These are phyloP conservation scores for Laetiporus sulphureus DNA, from an alignment of 1,284 basidiomycete species.

Conservation along the genomic window DNA sequence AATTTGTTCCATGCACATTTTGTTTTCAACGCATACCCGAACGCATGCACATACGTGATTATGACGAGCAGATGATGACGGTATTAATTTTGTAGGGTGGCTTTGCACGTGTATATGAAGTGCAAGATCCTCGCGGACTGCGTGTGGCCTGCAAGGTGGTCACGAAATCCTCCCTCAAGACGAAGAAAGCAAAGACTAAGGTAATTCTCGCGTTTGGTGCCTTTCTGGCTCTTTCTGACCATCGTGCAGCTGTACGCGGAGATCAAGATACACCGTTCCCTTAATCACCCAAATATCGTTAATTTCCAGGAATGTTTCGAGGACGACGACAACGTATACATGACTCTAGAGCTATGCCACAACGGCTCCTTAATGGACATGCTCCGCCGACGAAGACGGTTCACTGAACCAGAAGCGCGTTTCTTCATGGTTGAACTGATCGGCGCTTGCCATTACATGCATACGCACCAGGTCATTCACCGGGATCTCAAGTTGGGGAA, in stretches of 20 bases:
- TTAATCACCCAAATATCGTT: constrained; percentile 92
- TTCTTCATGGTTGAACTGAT: constrained; percentile 94
- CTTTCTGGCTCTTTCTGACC: neutral
- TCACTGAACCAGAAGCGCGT: constrained; percentile 89
- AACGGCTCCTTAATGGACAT: constrained; percentile 91
- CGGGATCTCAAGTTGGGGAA: constrained; percentile 96
- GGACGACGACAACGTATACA: constrained; percentile 94
- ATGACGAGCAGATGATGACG: too few relatives aligned
- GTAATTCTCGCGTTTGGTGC: constrained; percentile 30
- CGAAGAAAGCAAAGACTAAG: constrained; percentile 92
- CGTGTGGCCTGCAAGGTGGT: constrained; percentile 87
- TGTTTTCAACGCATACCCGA: too few relatives aligned
- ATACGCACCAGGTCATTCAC: constrained; percentile 92
- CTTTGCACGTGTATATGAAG: constrained; percentile 88
- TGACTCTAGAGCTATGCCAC: constrained; percentile 90
- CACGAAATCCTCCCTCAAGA: constrained; percentile 76
- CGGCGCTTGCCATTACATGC: constrained; percentile 96
- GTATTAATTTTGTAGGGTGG: constrained; percentile 53
- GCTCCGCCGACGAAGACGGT: constrained; percentile 81
- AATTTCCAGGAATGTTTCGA: constrained; percentile 93
- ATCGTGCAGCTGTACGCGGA: constrained; percentile 82
- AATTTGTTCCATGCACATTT: too few relatives aligned
- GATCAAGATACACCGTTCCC: constrained; percentile 94
- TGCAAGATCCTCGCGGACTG: constrained; percentile 58
- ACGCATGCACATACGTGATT: too few relatives aligned